Conservation (phyloP, 345 rosid genomes). For the Eucalyptus sideroxylon region DNA sequence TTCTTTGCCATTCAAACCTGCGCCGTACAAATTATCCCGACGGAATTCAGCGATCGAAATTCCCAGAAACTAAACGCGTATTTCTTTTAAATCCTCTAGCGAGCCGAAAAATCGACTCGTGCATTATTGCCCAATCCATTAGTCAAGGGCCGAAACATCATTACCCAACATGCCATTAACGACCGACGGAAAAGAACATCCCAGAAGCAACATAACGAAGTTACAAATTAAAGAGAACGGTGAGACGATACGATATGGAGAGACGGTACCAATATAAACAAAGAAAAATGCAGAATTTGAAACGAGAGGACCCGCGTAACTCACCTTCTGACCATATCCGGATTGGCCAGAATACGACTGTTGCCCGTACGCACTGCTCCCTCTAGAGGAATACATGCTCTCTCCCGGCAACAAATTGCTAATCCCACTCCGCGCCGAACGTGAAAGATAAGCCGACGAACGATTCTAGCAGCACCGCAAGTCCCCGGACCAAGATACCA, state of each 20-base stretch:
- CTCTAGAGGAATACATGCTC: constrained; percentile 74
- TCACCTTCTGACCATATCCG: constrained; percentile 75
- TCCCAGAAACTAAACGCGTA: background rate
- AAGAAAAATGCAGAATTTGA: background rate
- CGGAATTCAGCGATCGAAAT: background rate
- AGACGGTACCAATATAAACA: background rate
- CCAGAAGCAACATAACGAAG: background rate
- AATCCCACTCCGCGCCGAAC: background rate
- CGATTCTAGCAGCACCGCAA: background rate
- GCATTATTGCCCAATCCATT: background rate
- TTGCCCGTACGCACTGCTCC: constrained; percentile 63
- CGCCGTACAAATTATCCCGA: background rate
- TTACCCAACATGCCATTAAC: background rate
- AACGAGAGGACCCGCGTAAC: background rate
- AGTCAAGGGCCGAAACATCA: background rate
- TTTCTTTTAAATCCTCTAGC: background rate
- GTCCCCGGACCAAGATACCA: background rate
- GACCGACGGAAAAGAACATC: background rate
- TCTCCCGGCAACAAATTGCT: background rate
- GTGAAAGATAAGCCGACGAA: background rate
- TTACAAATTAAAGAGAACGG: background rate
- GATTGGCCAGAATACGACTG: constrained; percentile 63
- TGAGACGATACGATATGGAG: background rate
- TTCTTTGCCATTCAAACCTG: background rate
- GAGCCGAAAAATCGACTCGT: background rate